Conservation (phyloP, 768 basidiomycete genomes). For the Hygrophoropsis aurantiaca region DNA sequence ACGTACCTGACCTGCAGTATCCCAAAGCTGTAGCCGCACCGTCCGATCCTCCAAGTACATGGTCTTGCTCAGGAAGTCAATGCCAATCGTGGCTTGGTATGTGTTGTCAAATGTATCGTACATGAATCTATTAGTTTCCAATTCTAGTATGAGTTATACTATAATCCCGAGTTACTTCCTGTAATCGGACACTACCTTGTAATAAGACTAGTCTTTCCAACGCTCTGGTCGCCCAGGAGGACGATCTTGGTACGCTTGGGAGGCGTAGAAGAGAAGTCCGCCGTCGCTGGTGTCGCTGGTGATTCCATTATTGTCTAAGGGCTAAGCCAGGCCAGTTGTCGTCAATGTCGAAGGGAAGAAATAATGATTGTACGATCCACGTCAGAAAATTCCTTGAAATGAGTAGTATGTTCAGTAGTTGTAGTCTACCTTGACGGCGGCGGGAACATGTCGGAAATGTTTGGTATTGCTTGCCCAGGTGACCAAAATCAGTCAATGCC, state of each 20-base stretch:
- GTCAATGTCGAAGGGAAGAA: neutral
- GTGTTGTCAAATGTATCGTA: conserved; percentile 99
- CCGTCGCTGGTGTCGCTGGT: conserved; percentile 65
- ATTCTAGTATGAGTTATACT: too few species aligned
- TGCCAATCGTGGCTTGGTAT: conserved; percentile 96
- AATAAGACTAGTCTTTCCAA: conserved; percentile 98
- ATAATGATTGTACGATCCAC: neutral
- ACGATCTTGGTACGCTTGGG: conserved; percentile 97
- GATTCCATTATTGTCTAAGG: conserved; percentile 41
- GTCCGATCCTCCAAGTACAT: conserved; percentile 99
- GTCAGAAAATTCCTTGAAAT: neutral
- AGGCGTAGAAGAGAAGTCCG: conserved; percentile 85
- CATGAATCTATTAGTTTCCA: conserved; percentile 70
- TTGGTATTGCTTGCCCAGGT: conserved; percentile 24
- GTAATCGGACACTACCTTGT: conserved; percentile 64
- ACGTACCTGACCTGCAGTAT: conserved; percentile 90
- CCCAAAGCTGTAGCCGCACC: conserved; percentile 96
- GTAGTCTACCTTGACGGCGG: neutral
- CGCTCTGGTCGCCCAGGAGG: conserved; percentile 93
- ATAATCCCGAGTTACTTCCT: conserved; percentile 4
- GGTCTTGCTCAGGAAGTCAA: conserved; percentile 99
- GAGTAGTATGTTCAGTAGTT: neutral
- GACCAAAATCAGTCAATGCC: neutral
- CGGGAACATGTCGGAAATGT: conserved; percentile 7
- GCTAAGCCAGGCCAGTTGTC: too few species aligned